Conservation (phyloP, 192 early-diverging fungal species). For the Diversispora epigaea region DNA sequence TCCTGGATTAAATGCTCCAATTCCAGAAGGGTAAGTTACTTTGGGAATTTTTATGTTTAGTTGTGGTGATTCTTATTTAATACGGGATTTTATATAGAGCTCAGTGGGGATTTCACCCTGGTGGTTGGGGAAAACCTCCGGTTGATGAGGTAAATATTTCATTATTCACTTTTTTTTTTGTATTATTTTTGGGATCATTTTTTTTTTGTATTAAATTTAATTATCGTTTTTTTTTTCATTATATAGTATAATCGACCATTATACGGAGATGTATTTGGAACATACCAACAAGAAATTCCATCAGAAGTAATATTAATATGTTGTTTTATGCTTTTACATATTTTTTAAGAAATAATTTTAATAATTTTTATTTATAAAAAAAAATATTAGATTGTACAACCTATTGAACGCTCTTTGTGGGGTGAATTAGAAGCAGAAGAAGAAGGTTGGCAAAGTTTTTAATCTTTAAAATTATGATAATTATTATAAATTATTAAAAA, state of each 20-base stretch:
- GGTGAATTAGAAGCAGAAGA: slow-evolving; percentile 85
- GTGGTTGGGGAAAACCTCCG: slow-evolving; percentile 88
- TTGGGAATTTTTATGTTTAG: neutral
- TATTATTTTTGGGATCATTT: neutral
- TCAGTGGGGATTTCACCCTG: slow-evolving; percentile 99
- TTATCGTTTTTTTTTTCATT: neutral
- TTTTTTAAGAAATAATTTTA: neutral
- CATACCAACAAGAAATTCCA: slow-evolving; percentile 50
- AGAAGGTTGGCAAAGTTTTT: slow-evolving; percentile 50
- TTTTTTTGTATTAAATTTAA: neutral
- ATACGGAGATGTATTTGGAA: slow-evolving; percentile 95
- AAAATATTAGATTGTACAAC: slow-evolving; percentile 49
- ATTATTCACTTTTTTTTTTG: neutral
- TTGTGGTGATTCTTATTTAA: neutral
- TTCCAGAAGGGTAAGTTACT: slow-evolving; percentile 66
- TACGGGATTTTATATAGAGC: slow-evolving; percentile 49
- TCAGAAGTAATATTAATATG: slow-evolving; percentile 47
- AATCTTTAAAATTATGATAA: neutral
- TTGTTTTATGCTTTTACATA: neutral
- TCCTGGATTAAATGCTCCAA: slow-evolving; percentile 94
- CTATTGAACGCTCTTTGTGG: slow-evolving; percentile 78
- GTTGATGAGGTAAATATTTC: slow-evolving; percentile 61
- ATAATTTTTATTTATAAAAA: neutral
- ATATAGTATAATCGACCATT: slow-evolving; percentile 80
- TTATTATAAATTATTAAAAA: neutral